Base-by-base conservation (phyloP, 441 rosid genomes). In the Adansonia rubrostipa region DNA sequence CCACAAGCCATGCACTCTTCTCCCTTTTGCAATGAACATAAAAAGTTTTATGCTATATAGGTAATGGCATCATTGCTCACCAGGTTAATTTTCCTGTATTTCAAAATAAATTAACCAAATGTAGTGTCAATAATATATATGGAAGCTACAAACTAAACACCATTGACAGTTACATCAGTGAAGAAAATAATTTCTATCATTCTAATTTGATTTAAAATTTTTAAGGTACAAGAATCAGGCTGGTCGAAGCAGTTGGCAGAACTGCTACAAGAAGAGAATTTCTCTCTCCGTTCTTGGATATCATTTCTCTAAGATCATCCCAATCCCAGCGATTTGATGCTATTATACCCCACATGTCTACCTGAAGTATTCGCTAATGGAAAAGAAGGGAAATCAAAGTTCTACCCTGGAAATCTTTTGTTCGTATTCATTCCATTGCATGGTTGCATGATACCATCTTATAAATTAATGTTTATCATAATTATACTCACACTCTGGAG, bases 1-100 rank as follows among this genome's bases (percentile, higher is more conserved):
- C 97, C 94, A 70, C 95, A 92, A 76, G 95, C 84, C 83, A 92
- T 65, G 90, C 95, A 91, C 1, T 91, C 97, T 15, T 92, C 98
- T 24, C 89, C 88, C 76, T 90, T 94, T 45, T 86, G 85, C 40
- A 89, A 83, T 65, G 94, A 92, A 80, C 94, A 93, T 72, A 88
- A 91, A 91, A n/a, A n/a, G n/a, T 90, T 84, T 66, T 91, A 92
- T 28, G 93, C 92, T 87, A 84, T 84, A 79, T 89, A 85, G 13
- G 90, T 75, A 70, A 79, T 88, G 28, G 80, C 87, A 60, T 84
- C 87, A n/a, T 80, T 28, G 33, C 33, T 28, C 33, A 2, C 33
- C 33, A 28, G 33, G 33, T 28, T 28, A 50, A 1, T 81, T 85
- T 78, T 85, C 89, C 92, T 87, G 47, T 44, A 47, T 72, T 72